These are phyloP conservation scores for Mimosa bimucronata DNA, from an alignment of 306 rosid species.

Conservation along the genomic window DNA sequence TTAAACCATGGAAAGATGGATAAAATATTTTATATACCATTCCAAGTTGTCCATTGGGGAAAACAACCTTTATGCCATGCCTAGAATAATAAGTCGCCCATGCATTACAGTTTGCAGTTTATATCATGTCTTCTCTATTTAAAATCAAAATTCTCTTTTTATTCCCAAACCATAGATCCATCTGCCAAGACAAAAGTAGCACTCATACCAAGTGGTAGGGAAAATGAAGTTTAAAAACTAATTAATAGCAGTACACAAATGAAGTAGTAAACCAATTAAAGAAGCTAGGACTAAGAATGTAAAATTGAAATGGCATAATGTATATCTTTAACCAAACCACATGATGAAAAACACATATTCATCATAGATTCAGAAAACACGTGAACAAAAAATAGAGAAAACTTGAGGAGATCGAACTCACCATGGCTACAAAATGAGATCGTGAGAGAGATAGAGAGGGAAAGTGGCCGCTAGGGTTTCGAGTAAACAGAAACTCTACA, in stretches of 20 bases:
- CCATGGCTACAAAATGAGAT: too few relatives aligned
- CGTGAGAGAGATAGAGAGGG: too few relatives aligned
- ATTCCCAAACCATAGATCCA: conserved; percentile 91
- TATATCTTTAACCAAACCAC: conserved; percentile 20
- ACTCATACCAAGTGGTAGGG: conserved; percentile 12
- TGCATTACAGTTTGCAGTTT: conserved; percentile 80
- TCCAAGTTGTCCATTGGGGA: conserved; percentile 90
- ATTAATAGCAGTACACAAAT: background rate
- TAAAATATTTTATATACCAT: conserved; percentile 54
- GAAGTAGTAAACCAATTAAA: conserved; percentile 16
- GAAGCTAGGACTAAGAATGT: conserved; percentile 17
- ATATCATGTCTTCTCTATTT: conserved; percentile 98
- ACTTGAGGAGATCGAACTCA: too few relatives aligned
- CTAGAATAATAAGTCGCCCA: conserved; percentile 84
- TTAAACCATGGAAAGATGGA: conserved; percentile 33
- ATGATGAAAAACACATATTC: background rate
- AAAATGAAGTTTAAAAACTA: background rate
- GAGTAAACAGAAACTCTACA: too few relatives aligned
- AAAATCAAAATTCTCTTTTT: conserved; percentile 86
- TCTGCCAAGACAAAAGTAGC: conserved; percentile 51
- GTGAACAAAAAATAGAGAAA: background rate
- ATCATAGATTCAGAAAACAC: too few relatives aligned
- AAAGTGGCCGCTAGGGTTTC: too few relatives aligned
- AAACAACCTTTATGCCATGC: conserved; percentile 75
- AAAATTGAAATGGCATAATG: conserved; percentile 24